phyloP scores from a whole-genome alignment of 164 flowering plant species.

The Berberis vulgaris region DNA sequence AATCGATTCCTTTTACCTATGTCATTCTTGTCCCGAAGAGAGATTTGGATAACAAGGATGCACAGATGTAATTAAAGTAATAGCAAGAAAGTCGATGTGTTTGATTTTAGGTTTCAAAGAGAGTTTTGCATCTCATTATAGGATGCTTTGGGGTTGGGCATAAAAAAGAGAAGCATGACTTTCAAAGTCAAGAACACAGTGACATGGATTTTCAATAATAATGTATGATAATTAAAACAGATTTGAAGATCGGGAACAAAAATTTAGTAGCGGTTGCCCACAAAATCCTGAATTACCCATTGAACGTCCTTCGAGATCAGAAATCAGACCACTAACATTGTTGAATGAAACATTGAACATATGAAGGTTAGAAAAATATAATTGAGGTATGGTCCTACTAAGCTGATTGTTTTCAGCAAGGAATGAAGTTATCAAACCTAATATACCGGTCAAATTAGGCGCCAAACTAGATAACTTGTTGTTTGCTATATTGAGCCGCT shows the following conservation, averaged over 20 bases:
- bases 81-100: too few relatives aligned
- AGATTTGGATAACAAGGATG: too few relatives aligned
- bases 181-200: too few relatives aligned
- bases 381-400: constrained; percentile 32
- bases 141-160: too few relatives aligned
- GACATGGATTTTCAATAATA: too few relatives aligned
- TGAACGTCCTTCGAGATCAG: constrained; percentile 20
- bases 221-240: too few relatives aligned
- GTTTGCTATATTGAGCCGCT: constrained; percentile 30
- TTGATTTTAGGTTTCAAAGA: too few relatives aligned
- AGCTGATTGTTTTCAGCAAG: constrained; percentile 39
- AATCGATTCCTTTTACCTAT: too few relatives aligned
- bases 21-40: too few relatives aligned
- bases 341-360: constrained; percentile 44
- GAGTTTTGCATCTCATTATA: too few relatives aligned
- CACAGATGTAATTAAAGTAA: too few relatives aligned
- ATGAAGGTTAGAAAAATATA: constrained; percentile 32
- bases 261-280: constrained; percentile 30
- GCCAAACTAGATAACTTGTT: constrained; percentile 34
- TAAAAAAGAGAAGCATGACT: too few relatives aligned
- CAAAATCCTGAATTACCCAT: constrained; percentile 40
- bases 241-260: constrained; percentile 17
- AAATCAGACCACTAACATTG: constrained; percentile 40
- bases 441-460: constrained; percentile 37
- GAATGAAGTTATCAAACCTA: constrained; percentile 28